phyloP scores from a whole-genome alignment of 306 rosid species.

The Citrullus amarus region DNA sequence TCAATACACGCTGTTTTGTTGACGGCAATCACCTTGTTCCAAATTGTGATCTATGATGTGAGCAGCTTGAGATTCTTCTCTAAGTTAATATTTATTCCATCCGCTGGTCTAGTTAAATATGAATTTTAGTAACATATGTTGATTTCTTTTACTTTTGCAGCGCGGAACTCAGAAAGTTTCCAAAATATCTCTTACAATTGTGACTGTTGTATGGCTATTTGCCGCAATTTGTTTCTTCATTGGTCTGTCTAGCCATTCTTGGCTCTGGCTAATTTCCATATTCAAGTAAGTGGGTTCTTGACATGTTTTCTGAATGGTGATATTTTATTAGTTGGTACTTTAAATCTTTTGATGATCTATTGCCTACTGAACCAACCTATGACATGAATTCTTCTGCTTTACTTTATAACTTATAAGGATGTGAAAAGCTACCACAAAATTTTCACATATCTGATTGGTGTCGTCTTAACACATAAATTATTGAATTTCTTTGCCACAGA shows the following conservation, averaged over 20 bases:
- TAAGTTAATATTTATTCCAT: not conserved
- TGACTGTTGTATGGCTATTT: conserved; percentile 44
- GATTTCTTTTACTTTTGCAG: conserved; percentile 19
- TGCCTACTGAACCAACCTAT: not conserved
- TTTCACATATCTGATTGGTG: not conserved
- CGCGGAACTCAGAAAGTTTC: conserved; percentile 76
- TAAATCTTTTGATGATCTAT: not conserved
- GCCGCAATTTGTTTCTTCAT: conserved; percentile 69
- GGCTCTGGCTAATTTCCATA: conserved; percentile 82
- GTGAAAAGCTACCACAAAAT: too few relatives aligned
- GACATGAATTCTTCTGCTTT: not conserved
- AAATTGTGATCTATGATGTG: conserved; percentile 68
- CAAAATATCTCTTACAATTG: conserved; percentile 34
- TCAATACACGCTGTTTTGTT: conserved; percentile 75
- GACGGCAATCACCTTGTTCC: conserved; percentile 55
- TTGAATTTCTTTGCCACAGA: not conserved
- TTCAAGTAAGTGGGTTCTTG: conserved; percentile 40
- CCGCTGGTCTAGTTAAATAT: not conserved
- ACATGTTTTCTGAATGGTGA: not conserved
- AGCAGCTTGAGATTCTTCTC: conserved; percentile 11
- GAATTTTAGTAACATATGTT: not conserved
- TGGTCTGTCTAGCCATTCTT: conserved; percentile 54
- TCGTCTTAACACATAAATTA: not conserved
- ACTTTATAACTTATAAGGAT: not conserved
- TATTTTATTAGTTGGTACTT: not conserved